These are phyloP conservation scores for Irpex lacteus DNA, from an alignment of 1,284 basidiomycete species.

Conservation along the genomic window DNA sequence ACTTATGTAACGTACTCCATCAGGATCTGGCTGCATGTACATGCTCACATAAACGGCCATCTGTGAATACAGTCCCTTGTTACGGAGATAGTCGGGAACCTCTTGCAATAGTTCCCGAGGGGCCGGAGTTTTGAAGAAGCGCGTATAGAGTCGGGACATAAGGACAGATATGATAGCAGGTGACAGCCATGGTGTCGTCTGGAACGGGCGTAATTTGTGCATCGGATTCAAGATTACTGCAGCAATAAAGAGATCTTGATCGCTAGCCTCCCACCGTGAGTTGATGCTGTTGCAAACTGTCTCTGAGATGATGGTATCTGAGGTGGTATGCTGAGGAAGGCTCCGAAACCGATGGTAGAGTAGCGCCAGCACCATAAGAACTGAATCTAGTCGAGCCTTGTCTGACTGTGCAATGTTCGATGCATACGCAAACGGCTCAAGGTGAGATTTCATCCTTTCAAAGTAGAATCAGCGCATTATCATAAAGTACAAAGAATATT, in stretches of 20 bases:
- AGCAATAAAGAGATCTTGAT: constrained; percentile 36
- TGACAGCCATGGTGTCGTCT: background rate
- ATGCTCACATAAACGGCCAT: background rate
- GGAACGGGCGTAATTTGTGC: background rate
- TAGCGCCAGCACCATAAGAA: constrained; percentile 20
- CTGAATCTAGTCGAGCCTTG: constrained; percentile 20
- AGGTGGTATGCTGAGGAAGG: background rate
- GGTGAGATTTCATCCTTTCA: constrained; percentile 21
- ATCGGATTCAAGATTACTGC: constrained; percentile 21
- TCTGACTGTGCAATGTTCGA: constrained; percentile 25
- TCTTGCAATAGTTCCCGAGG: background rate
- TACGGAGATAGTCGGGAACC: background rate
- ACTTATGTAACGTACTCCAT: background rate
- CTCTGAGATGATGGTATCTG: background rate
- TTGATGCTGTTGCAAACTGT: constrained; percentile 26
- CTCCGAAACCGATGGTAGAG: constrained; percentile 9
- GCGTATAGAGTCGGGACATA: background rate
- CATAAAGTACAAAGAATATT: background rate
- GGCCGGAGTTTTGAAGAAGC: background rate
- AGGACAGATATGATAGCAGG: background rate
- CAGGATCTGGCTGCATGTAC: background rate
- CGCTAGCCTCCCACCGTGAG: constrained; percentile 29
- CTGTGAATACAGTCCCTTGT: background rate
- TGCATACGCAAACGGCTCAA: constrained; percentile 27
- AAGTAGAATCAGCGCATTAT: background rate